Base-by-base conservation (phyloP, 2,329 filamentous ascomycete genomes). In the Xylariaceae sp. region DNA sequence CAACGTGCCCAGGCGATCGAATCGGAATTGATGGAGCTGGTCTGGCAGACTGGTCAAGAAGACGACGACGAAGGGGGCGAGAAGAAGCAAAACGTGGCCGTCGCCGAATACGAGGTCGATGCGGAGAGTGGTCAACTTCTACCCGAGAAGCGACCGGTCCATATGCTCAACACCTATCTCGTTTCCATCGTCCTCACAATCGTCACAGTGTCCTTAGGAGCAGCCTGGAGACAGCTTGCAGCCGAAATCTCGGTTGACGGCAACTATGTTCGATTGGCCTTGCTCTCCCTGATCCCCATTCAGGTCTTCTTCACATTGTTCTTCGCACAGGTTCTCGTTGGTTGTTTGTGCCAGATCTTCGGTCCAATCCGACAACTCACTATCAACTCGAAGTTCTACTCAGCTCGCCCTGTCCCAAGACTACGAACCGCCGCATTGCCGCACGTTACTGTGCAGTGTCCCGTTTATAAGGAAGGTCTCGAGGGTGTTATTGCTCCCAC, bases 401-500 rank as follows among this genome's bases (percentile, higher is more conserved):
- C 89, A 0, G 89, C 86, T 1, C 74, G 77, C n/a, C 77, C 85
- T 9, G 83, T 85, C 1, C 78, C 78, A 17, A 75, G 86, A 42
- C 68, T 90, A 27, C 78, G 79, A 49, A 71, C 69, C 1, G 62
- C 70, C 6, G 64, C 74, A 22, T 75, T 91, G 14, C 87, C 86
- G 2, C 87, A 89, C 62, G 76, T 89, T 55, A 92, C 88, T 3
- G 87, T 95, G 39, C 89, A 95, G 64, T 91, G 88, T 66, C 89
- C 89, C 5, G 87, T 95, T 0, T 95, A 94, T 73, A 94, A 92
- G 67, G 89, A 95, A 66, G 88, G 89, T 56, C 76, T 95, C 2
- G 72, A 72, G 33, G 81, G 75, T 53, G 89, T 95, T 67, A 90
- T 91, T 61, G 79, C 77, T 17, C 88, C 88, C 7, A 92, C 88